phyloP scores from a whole-genome alignment of 495 filamentous ascomycete species.

The Aspergillus bridgeri region DNA sequence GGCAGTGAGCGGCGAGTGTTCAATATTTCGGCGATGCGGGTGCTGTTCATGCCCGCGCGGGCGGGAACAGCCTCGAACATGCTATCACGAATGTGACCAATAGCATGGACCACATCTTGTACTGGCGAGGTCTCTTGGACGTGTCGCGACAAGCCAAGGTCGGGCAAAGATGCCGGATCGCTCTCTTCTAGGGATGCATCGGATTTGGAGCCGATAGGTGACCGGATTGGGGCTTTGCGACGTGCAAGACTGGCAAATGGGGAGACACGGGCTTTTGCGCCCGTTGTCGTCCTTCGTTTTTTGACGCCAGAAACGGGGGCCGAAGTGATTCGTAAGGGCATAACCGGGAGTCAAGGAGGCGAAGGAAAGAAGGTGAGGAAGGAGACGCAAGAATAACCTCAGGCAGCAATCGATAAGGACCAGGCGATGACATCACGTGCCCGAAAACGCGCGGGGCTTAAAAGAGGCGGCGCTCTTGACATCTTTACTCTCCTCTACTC shows the following conservation, averaged over 20 bases:
- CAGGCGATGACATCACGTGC: neutral
- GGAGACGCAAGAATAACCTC: neutral
- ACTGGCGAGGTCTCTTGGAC: constrained; percentile 49
- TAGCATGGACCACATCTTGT: constrained; percentile 61
- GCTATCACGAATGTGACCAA: constrained; percentile 54
- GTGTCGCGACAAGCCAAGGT: constrained; percentile 35
- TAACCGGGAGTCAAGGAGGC: constrained; percentile 18
- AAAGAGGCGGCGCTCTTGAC: no score
- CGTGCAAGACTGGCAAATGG: constrained; percentile 54
- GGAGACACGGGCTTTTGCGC: constrained; percentile 30
- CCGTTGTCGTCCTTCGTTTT: constrained; percentile 36
- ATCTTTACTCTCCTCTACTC: no score
- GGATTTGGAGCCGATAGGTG: constrained; percentile 26
- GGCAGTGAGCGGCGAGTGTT: constrained; percentile 65
- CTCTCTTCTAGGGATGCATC: constrained; percentile 38
- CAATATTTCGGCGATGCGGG: constrained; percentile 65
- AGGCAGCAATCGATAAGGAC: neutral
- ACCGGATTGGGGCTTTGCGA: constrained; percentile 49
- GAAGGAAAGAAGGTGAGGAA: neutral
- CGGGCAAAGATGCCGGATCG: constrained; percentile 43
- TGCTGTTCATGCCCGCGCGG: constrained; percentile 69
- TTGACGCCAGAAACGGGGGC: constrained; percentile 44
- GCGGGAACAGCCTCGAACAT: constrained; percentile 72
- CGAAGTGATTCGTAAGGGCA: constrained; percentile 46
- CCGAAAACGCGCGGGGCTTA: no score